Base-by-base conservation (phyloP, 768 basidiomycete species). In the Gautieria morchelliformis region DNA sequence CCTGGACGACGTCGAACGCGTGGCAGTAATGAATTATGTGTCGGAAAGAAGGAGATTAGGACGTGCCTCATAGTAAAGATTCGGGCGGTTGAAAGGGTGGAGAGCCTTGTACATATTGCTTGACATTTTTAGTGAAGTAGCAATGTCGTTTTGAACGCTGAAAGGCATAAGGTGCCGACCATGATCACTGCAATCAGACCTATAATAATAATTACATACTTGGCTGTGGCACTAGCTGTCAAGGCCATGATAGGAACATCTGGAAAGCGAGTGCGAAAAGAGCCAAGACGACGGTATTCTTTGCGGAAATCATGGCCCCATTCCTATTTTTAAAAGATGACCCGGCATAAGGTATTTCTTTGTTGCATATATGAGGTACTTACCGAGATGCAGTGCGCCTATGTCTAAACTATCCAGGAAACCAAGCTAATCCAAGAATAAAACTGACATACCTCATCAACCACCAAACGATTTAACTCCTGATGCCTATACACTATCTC, bases 341-440 rank as follows among this genome's bases (percentile, higher is more conserved):
- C 5, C 9, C 1, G 27, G 48, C 12, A 49, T 24, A 14, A 37
- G 35, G 35, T 2, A 49, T 7, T 20, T 11, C 32, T 9, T 19
- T n/a, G 8, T 44, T 9, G 17, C 42, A 19, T 19, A 24, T 1
- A 49, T 27, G 17, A 32, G 22, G n/a, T 41, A 60, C 75, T 63
- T 60, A 87, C 87, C 19, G 88, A 89, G 61, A 91, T 89, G 62
- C 89, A 89, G 67, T 91, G 88, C 1, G 88, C 89, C 86, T 87
- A 37, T 11, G 46, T 27, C 45, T 27, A 52, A 48, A 42, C 60
- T 12, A 57, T 32, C 20, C 30, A 52, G 44, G 35, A 37, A 10
- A 55, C 55, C 40, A 22, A 46, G 19, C 30, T 55, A 24, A n/a
- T 39, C 30, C 19, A 20, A 19, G 52, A 10, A 19, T 20, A 55